These are phyloP conservation scores for Pichia deserticola DNA, from an alignment of 805 yeast species.

Conservation along the genomic window DNA sequence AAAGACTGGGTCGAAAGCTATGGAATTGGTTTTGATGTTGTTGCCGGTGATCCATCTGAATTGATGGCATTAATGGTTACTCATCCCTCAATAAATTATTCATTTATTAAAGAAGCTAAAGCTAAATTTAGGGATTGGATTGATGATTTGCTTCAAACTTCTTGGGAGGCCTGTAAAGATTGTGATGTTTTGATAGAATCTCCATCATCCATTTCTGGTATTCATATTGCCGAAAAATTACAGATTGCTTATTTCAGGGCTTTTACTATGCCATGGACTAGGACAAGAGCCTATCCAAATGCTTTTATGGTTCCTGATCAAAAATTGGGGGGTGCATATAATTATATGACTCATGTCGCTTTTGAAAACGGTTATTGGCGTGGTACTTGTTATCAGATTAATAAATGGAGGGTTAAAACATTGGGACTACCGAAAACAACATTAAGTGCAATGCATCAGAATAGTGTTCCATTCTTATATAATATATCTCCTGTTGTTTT, in stretches of 20 bases:
- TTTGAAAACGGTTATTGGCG: constrained; percentile 93
- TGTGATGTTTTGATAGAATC: constrained; percentile 84
- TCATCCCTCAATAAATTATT: constrained; percentile 80
- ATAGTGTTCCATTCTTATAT: constrained; percentile 79
- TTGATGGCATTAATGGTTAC: constrained; percentile 88
- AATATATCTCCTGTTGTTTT: constrained; percentile 82
- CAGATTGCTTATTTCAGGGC: constrained; percentile 89
- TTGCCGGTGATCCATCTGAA: constrained; percentile 92
- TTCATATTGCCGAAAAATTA: constrained; percentile 90
- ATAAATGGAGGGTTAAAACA: constrained; percentile 73
- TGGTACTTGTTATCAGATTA: constrained; percentile 81
- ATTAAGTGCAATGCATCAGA: constrained; percentile 63
- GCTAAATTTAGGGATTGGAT: constrained; percentile 79
- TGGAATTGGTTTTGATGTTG: constrained; percentile 59
- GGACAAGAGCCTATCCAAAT: constrained; percentile 93
- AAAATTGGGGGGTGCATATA: constrained; percentile 87
- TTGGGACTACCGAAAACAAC: constrained; percentile 63
- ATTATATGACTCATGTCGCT: constrained; percentile 84
- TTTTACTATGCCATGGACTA: constrained; percentile 97
- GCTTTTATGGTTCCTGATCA: constrained; percentile 94
- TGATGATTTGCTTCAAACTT: constrained; percentile 53
- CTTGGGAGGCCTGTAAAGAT: constrained; percentile 85
- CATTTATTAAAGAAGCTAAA: constrained; percentile 78
- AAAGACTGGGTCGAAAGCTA: constrained; percentile 61
- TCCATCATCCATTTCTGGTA: constrained; percentile 95